phyloP scores from a whole-genome alignment of 345 rosid genomes.

The Citrus unshiu region DNA sequence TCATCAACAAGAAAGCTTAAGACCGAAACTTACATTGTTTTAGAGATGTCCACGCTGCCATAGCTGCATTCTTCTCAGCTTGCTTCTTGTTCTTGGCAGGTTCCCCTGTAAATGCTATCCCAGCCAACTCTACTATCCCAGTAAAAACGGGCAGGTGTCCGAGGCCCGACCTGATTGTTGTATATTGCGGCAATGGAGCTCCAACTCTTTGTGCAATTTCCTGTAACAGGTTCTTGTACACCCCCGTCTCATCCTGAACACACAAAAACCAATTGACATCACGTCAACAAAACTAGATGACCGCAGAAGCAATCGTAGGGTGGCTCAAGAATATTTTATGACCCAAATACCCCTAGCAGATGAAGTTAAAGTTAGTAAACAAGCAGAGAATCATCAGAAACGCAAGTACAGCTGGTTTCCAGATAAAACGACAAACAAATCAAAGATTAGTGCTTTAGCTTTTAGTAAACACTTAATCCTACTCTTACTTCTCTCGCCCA shows the following conservation, averaged over 20 bases:
- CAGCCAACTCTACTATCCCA: conserved; percentile 93
- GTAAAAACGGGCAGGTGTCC: conserved; percentile 97
- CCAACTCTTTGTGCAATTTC: conserved; percentile 97
- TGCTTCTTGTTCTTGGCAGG: conserved; percentile 96
- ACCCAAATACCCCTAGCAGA: conserved; percentile 21
- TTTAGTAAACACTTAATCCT: neutral
- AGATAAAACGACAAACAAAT: conserved; percentile 2
- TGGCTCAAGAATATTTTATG: neutral
- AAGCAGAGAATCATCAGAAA: neutral
- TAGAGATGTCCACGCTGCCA: conserved; percentile 96
- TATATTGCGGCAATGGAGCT: conserved; percentile 87
- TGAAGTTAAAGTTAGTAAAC: neutral
- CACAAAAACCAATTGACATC: conserved; percentile 18
- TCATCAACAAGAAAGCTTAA: neutral
- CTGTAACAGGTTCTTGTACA: conserved; percentile 92
- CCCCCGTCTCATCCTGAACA: conserved; percentile 96
- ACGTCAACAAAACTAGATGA: neutral
- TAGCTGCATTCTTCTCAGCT: conserved; percentile 99
- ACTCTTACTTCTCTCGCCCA: neutral
- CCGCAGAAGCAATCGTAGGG: too few relatives aligned
- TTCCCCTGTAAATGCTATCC: conserved; percentile 84
- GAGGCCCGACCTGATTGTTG: conserved; percentile 88
- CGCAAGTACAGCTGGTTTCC: conserved; percentile 18
- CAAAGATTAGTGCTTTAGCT: conserved; percentile 8
- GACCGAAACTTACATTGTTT: conserved; percentile 66